phyloP scores from a whole-genome alignment of 176 grass and related monocot genomes.

The Zoysia pacifica region DNA sequence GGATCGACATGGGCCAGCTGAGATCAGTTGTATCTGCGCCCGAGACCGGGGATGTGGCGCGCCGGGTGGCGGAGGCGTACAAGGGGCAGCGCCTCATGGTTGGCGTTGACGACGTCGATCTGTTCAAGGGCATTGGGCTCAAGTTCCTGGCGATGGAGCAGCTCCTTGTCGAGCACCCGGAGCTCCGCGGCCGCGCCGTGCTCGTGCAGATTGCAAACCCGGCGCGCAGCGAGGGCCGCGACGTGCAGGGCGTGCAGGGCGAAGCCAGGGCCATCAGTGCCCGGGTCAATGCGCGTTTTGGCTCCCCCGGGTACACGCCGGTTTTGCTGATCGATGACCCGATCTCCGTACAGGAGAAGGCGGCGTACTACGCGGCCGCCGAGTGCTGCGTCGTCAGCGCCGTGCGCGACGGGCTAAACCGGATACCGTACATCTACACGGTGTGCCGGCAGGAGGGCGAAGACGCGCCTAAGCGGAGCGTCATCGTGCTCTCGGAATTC shows the following conservation, averaged over 20 bases:
- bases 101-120: constrained; percentile 87
- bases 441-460: constrained; percentile 75
- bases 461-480: constrained; percentile 61
- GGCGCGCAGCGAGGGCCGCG: constrained; percentile 79
- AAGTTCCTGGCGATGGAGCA: constrained; percentile 96
- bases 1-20: constrained; percentile 88
- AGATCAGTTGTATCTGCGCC: constrained; percentile 65
- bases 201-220: constrained; percentile 92
- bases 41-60: constrained; percentile 50
- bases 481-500: constrained; percentile 87
- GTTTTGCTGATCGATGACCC: constrained; percentile 64
- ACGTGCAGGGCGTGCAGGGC: constrained; percentile 79
- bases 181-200: constrained; percentile 62
- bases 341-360: constrained; percentile 62
- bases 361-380: constrained; percentile 74
- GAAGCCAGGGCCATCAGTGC: constrained; percentile 68
- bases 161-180: constrained; percentile 60
- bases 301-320: constrained; percentile 71
- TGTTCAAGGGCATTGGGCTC: constrained; percentile 95
- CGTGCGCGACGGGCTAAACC: constrained; percentile 87
- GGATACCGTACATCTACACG: constrained; percentile 93
- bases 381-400: constrained; percentile 90
- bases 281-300: constrained; percentile 72
- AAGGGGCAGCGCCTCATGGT: constrained; percentile 69
- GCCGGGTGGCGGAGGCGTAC: constrained; percentile 55